Evolutionary conservation across 1,284 basidiomycete genomes (phyloP).

Genomic region (Bjerkandera adusta): DNA sequence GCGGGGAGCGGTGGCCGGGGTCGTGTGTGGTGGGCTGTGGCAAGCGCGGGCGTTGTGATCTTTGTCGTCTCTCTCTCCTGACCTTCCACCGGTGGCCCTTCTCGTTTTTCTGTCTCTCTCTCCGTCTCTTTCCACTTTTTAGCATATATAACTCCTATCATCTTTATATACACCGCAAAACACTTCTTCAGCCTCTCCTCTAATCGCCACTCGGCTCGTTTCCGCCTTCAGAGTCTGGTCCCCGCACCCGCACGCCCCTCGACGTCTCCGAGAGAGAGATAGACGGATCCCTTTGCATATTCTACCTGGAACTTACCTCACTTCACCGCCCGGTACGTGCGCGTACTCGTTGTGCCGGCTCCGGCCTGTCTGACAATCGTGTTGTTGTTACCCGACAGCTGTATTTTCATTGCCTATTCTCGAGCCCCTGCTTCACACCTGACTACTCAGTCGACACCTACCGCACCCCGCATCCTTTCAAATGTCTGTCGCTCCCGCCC

Average conservation of each 20-base stretch:
- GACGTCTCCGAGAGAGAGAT: slow-evolving; percentile 29
- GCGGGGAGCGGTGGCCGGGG: slow-evolving; percentile 12
- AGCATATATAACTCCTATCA: slow-evolving; percentile 36
- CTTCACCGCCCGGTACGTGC: slow-evolving; percentile 19
- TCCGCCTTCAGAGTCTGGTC: slow-evolving; percentile 19
- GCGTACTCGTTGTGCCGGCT: neutral
- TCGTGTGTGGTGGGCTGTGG: slow-evolving; percentile 9
- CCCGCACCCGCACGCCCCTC: slow-evolving; percentile 16
- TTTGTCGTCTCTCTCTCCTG: slow-evolving; percentile 31
- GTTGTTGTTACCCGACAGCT: slow-evolving; percentile 22
- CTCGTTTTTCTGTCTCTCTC: slow-evolving; percentile 29
- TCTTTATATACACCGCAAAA: slow-evolving; percentile 31
- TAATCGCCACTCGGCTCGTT: slow-evolving; percentile 30
- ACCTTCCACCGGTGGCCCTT: slow-evolving; percentile 28
- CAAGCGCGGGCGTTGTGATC: slow-evolving; percentile 19
- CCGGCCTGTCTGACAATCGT: slow-evolving; percentile 17
- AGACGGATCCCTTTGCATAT: slow-evolving; percentile 26
- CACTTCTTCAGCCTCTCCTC: slow-evolving; percentile 23
- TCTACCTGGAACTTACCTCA: slow-evolving; percentile 18
- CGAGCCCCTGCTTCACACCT: slow-evolving; percentile 17
- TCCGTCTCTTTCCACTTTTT: slow-evolving; percentile 31
- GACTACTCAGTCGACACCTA: slow-evolving; percentile 22
- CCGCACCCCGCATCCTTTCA: slow-evolving; percentile 29
- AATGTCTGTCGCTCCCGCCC: slow-evolving; percentile 57
- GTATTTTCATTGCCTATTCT: slow-evolving; percentile 25